Conservation (phyloP, 176 grass and related monocot genomes). For the Paspalum notatum region DNA sequence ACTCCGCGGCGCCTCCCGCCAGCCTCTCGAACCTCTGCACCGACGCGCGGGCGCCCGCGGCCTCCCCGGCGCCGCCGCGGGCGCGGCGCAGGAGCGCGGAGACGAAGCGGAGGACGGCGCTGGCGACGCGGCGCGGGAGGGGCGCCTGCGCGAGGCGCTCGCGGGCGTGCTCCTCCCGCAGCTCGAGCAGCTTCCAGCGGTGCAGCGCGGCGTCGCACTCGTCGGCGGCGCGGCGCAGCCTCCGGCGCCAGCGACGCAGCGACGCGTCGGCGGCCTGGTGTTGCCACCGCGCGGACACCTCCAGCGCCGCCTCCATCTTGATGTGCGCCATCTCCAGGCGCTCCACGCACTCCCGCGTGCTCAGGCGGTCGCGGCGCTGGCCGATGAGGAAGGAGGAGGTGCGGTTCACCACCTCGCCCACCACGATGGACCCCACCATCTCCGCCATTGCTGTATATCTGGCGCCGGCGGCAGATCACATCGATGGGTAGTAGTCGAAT, state of each 20-base stretch:
- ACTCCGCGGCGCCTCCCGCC: conserved; percentile 13
- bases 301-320: conserved; percentile 39
- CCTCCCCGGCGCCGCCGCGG: neutral
- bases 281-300: conserved; percentile 14
- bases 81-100: neutral
- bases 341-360: conserved; percentile 1
- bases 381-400: conserved; percentile 17
- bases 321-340: conserved; percentile 39
- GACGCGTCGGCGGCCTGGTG: neutral
- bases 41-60: neutral
- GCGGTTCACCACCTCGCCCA: conserved; percentile 32
- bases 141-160: conserved; percentile 4
- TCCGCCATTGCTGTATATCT: conserved; percentile 6
- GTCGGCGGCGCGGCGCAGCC: conserved; percentile 24
- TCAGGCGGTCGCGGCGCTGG: neutral
- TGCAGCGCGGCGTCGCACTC: conserved; percentile 23
- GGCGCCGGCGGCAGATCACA: no score
- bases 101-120: conserved; percentile 5
- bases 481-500: no score
- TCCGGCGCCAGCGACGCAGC: neutral
- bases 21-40: conserved; percentile 28
- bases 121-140: neutral
- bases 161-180: conserved; percentile 20
- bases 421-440: conserved; percentile 29
- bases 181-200: conserved; percentile 31